A percentile compares a stretch with the other conserved stretches of the same genome.
phyloP scores from a whole-genome alignment of 345 rosid species.

The Eucalyptus viminalis region DNA sequence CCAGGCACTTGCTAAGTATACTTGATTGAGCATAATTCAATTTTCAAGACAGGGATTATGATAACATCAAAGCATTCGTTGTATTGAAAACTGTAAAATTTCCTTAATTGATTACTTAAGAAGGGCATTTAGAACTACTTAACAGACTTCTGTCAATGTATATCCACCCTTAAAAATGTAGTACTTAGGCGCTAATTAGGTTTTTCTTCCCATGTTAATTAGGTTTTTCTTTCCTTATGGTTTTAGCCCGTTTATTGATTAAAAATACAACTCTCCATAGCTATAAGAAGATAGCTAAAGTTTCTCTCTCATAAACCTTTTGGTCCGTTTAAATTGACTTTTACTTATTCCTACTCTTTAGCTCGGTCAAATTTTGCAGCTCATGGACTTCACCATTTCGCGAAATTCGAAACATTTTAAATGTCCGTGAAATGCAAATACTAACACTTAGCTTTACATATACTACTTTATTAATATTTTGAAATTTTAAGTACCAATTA shows the following conservation, averaged over 20 bases:
- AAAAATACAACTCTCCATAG: not conserved
- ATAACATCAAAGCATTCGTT: rapidly evolving
- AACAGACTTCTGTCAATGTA: not conserved
- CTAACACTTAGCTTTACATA: not conserved
- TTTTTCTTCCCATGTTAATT: too few species aligned
- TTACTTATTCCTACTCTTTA: not conserved
- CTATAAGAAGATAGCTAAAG: not conserved
- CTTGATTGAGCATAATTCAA: not conserved
- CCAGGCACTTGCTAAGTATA: not conserved
- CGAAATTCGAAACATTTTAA: not conserved
- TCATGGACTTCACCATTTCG: not conserved
- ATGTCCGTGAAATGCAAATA: not conserved
- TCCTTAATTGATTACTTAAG: not conserved
- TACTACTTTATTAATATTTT: not conserved
- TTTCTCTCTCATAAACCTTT: not conserved
- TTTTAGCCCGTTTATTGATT: not conserved
- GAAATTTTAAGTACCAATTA: not conserved
- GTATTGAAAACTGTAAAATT: not conserved
- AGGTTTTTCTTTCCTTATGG: too few species aligned
- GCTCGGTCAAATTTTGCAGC: not conserved
- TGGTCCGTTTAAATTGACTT: not conserved
- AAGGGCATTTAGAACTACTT: not conserved
- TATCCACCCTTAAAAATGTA: not conserved
- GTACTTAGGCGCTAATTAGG: not conserved
- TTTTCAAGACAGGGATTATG: not conserved